A percentile compares a stretch with the other conserved stretches of the same genome.
Conservation (phyloP, 2,329 filamentous ascomycete genomes). For the Thermoascus crustaceus region DNA sequence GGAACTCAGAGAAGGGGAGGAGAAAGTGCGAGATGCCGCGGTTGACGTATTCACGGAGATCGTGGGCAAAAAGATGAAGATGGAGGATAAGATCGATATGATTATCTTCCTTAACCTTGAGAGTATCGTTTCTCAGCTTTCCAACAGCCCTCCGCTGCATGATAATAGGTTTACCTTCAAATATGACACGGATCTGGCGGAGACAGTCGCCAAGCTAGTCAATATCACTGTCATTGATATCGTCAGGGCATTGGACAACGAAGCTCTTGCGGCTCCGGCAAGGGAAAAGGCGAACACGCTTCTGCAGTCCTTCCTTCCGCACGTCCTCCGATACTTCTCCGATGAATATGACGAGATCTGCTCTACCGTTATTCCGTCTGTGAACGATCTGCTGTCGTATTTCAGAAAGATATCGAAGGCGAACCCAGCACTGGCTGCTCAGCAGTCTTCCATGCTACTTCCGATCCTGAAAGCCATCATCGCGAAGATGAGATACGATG, state of each 20-base stretch:
- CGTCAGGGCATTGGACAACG: constrained; percentile 74
- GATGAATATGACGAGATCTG: constrained; percentile 98
- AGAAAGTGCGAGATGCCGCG: constrained; percentile 79
- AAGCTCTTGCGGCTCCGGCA: constrained; percentile 50
- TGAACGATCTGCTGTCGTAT: constrained; percentile 87
- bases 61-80: constrained; percentile 95
- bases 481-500: constrained; percentile 93
- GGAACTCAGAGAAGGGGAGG: constrained; percentile 58
- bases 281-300: constrained; percentile 71
- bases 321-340: constrained; percentile 86
- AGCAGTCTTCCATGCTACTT: constrained; percentile 74
- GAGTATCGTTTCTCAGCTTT: constrained; percentile 76
- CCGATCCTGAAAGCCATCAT: constrained; percentile 89
- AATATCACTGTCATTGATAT: constrained; percentile 85
- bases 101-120: constrained; percentile 83
- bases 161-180: constrained; percentile 71
- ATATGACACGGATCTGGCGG: constrained; percentile 92
- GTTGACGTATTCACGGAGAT: constrained; percentile 95
- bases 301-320: constrained; percentile 74
- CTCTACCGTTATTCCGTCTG: constrained; percentile 85
- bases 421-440: constrained; percentile 56
- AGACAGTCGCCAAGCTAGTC: constrained; percentile 89
- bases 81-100: constrained; percentile 81
- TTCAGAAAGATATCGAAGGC: constrained; percentile 68
- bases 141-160: constrained; percentile 70